Evolutionary conservation across 805 yeast species (phyloP), one percentile per base, ranked within the genome.

Genomic region (Danielozyma ontarioensis): DNA sequence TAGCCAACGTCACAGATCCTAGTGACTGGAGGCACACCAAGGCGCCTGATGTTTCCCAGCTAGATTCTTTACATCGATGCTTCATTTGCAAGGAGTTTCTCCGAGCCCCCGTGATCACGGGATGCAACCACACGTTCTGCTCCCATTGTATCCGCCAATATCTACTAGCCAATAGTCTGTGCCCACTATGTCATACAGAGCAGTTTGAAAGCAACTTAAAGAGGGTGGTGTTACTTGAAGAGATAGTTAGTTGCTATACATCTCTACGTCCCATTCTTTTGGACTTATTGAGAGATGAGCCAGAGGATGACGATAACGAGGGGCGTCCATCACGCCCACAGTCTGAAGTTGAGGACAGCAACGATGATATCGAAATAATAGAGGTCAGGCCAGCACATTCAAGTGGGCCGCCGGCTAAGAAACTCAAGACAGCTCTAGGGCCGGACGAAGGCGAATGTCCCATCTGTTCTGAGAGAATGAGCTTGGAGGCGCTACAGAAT

Each of bases 81-180:
- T 88, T 83, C 46, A 83, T 89, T 7, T 89, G 97, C 57, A 85
- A 88, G 48, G 96, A 87, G 39, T 76, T 82, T 42, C 65, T 84
- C 34, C 70, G 62, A 21, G 83, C 89, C 1, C 96, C 97, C 1
- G 85, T 86, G 24, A 59, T 83, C 27, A 84, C 96, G 1, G 72
- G 81, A 2, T 89, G 97, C 62, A 81, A 84, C 24, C 97, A 89
- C 55, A 80, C 89, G 1, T 89, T 87, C 54, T 89, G 97, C 57
- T 85, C 95, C 0, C 68, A 79, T 11, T 89, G 97, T 54, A 83
- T 89, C 18, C 67, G 96, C 37, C 74, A 82, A 40, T 76, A 81
- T 41, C 58, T 89, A 25, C 62, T 76, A n/a, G 57, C 57, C 25
- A 74, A 72, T 19, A 70, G 73, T 13, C 62, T 70, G 37, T 89